phyloP scores from a whole-genome alignment of 2,329 filamentous ascomycete genomes.

The Xylaria arbuscula region DNA sequence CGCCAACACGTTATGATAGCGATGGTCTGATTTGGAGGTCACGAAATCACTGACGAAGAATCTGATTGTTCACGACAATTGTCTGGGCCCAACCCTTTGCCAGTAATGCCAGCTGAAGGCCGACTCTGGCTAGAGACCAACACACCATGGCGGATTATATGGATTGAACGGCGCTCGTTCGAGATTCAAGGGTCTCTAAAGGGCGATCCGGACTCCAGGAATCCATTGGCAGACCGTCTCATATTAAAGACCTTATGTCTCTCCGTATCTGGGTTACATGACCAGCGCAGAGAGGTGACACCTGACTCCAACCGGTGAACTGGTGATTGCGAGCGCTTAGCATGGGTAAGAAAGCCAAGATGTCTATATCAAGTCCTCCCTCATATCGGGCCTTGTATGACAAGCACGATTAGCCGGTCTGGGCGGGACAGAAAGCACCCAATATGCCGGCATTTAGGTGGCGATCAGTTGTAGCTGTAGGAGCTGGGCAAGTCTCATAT shows the following conservation, averaged over 20 bases:
- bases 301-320: constrained; percentile 36
- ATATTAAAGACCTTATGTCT: constrained; percentile 33
- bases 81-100: constrained; percentile 40
- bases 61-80: constrained; percentile 45
- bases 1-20: background rate
- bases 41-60: constrained; percentile 45
- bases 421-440: constrained; percentile 35
- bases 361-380: constrained; percentile 31
- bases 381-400: constrained; percentile 40
- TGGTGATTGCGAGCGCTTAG: constrained; percentile 33
- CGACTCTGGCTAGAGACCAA: constrained; percentile 30
- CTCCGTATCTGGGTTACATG: constrained; percentile 25
- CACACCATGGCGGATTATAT: constrained; percentile 40
- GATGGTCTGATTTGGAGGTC: constrained; percentile 20
- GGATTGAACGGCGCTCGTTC: constrained; percentile 29
- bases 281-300: constrained; percentile 26
- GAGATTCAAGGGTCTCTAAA: constrained; percentile 22
- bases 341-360: constrained; percentile 32
- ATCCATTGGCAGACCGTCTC: constrained; percentile 10
- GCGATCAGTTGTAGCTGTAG: constrained; percentile 25
- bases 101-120: constrained; percentile 37
- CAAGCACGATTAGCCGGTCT: constrained; percentile 46
- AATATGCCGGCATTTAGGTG: constrained; percentile 39
- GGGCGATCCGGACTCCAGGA: constrained; percentile 21
- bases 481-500: constrained; percentile 21